These are phyloP conservation scores for Marasmius sp. DNA, from an alignment of 1,284 basidiomycete genomes.

Conservation along the genomic window DNA sequence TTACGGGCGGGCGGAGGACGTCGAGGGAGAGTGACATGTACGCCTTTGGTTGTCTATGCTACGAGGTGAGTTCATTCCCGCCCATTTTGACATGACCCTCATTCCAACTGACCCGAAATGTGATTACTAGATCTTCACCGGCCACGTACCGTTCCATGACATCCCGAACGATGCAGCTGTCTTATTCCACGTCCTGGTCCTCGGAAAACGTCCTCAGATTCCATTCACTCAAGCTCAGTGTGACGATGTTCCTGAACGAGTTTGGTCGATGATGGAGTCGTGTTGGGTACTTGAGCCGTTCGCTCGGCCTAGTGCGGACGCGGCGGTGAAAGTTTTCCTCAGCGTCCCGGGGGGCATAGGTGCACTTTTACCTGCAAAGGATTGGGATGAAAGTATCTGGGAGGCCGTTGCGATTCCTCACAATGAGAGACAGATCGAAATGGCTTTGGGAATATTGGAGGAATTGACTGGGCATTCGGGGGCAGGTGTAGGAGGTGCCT, in stretches of 20 bases:
- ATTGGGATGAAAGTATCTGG: not conserved
- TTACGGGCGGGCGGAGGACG: not conserved
- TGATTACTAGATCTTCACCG: not conserved
- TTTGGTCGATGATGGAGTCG: not conserved
- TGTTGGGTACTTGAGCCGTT: not conserved
- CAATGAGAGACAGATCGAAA: not conserved
- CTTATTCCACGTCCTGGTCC: not conserved
- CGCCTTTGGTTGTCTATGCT: not conserved
- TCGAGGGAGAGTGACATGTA: not conserved
- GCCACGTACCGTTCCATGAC: not conserved
- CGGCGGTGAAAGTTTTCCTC: not conserved
- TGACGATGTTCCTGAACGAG: not conserved
- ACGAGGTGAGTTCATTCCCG: not conserved
- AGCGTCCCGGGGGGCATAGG: not conserved
- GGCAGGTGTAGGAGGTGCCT: too few species aligned
- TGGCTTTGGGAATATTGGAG: not conserved
- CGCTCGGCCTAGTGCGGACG: not conserved
- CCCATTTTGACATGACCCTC: not conserved
- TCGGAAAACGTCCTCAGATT: not conserved
- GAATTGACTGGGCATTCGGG: too few species aligned
- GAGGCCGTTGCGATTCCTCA: not conserved
- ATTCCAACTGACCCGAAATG: not conserved
- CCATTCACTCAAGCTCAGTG: not conserved
- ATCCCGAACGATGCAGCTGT: not conserved
- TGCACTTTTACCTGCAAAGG: not conserved